Evolutionary conservation across 2,329 filamentous ascomycete species (phyloP), one percentile per base, ranked within the genome.

Genomic region (Thermomyces lanuginosus): DNA sequence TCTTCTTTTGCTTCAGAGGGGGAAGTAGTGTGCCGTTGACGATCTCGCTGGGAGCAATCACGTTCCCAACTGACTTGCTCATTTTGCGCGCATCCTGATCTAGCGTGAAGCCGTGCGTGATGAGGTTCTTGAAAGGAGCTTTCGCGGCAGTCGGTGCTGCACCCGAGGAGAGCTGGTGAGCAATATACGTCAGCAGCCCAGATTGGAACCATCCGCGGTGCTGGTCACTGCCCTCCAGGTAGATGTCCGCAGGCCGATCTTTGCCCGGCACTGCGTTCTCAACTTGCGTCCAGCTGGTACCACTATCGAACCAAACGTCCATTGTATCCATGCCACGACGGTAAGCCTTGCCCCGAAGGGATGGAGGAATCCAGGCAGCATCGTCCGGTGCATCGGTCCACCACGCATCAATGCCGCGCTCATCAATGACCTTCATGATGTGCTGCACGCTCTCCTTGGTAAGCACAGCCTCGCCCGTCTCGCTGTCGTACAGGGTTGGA

Each of bases 291-390:
- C 89, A 98, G 44, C 82, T 92, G 26, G 79, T 92, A 4, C 89
- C 89, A 38, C 89, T 95, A 50, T 98, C 89, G 41, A 98, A 98
- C 89, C 89, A 98, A 6, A 98, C 89, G 50, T 98, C 89, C 89
- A 98, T 98, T 0, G 89, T 98, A 44, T 98, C 89, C 22, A 64
- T 79, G 8, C 86, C 86, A 35, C 89, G 76, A 24, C 67, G 61
- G 45, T 76, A 89, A 6, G 44, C 28, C 8, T 63, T 56, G 16
- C 51, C 49, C 22, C 57, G 55, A 2, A 92, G 58, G 6, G 68
- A 65, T 4, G 68, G 53, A 2, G 74, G 71, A 16, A 91, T 63
- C 86, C 86, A 98, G 1, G 68, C 69, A 13, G 65, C 57, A 27
- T 95, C 83, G 34, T 84, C 67, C 2, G 64, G 58, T 8, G 67